phyloP scores from a whole-genome alignment of 106 monocot species.

The Agapanthus africanus region DNA sequence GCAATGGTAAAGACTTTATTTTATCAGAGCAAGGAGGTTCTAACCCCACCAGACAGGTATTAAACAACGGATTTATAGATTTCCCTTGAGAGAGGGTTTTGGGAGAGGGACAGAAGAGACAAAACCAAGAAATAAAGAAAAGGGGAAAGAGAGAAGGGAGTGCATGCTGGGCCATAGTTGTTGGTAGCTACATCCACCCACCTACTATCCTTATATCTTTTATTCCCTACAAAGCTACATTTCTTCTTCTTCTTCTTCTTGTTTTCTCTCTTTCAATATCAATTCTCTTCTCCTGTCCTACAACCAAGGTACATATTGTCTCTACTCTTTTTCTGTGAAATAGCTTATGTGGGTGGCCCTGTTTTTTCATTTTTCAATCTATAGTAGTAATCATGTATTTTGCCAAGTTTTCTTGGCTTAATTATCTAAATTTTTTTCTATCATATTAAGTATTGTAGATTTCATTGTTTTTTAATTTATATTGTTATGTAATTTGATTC shows the following conservation, averaged over 20 bases:
- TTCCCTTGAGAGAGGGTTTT: background rate
- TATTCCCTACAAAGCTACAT: background rate
- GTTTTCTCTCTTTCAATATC: conserved; percentile 1
- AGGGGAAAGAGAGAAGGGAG: background rate
- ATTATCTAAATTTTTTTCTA: background rate
- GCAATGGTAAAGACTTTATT: too few relatives aligned
- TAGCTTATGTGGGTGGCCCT: conserved; percentile 1
- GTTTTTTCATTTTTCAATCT: background rate
- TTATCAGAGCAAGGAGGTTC: too few relatives aligned
- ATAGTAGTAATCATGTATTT: background rate
- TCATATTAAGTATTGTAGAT: background rate
- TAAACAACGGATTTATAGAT: too few relatives aligned
- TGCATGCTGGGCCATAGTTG: background rate
- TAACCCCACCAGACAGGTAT: too few relatives aligned
- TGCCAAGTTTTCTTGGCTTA: background rate
- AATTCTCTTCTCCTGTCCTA: too few relatives aligned
- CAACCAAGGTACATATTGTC: conserved; percentile 1
- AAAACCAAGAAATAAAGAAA: conserved; percentile 1
- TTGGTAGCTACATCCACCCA: conserved; percentile 4
- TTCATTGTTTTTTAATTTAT: background rate
- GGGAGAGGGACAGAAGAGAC: background rate
- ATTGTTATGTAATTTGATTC: background rate
- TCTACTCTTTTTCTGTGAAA: background rate
- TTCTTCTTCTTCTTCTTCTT: background rate
- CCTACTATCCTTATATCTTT: background rate